Evolutionary conservation across 768 basidiomycete genomes (phyloP), one percentile per base, ranked within the genome.

Genomic region (Tylopilus felleus): DNA sequence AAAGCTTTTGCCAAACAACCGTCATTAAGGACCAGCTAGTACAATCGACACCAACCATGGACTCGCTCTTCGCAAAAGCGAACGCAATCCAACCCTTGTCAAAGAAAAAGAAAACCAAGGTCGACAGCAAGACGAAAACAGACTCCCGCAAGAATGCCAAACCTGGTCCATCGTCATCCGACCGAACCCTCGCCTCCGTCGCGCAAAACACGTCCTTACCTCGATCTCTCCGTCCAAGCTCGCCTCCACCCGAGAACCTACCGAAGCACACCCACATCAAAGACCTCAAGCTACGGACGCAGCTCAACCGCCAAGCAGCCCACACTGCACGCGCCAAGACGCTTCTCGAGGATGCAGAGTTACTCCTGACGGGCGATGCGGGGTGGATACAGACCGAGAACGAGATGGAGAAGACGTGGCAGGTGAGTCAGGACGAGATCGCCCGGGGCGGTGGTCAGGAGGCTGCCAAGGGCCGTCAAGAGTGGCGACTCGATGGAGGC

Each of bases 361-460:
- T 89, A 61, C 74, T 91, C n/a, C 70, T 85, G 52, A 74, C 78
- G 41, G 86, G 83, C 36, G 89, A 90, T 12, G 76, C 73, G 1
- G 95, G 95, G 1, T 71, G 76, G 51, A 83, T 98, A 53, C 81
- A 88, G 65, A 80, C 80, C 19, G 93, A 95, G 61, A 82, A 79
- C 3, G 83, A 82, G 49, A 77, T 98, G 71, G 97, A 98, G 66
- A 72, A 82, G 65, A 98, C 96, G 8, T 98, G 93, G 94, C 78
- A 91, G 53, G 79, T 93, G 8, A 76, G 81, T 0, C 97, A 98
- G 73, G 75, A 78, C 8, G 94, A 95, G 56, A 87, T 98, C 55
- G 73, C 75, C 12, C 58, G 78, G 45, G 75, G 77, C 21, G 78
- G 90, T 43, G 83, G 93, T 0, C 74, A 77, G 56, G 94, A 95